Percentiles rank a stretch among this genome's conserved stretches.
Conservation (phyloP, 2,329 filamentous ascomycete genomes). For the Fusarium sp. region DNA sequence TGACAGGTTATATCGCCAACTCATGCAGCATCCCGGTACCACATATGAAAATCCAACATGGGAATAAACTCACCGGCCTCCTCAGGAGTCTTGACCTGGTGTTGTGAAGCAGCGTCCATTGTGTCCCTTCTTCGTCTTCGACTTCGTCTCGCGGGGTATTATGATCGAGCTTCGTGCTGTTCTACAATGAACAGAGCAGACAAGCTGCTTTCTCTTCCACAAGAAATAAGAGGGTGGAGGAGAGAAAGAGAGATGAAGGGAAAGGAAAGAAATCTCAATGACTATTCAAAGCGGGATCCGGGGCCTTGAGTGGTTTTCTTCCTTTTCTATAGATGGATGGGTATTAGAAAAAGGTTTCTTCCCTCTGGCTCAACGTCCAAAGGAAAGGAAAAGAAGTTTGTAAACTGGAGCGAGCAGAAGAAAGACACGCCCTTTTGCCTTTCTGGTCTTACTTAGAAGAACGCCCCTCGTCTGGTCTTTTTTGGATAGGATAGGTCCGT, state of each 20-base stretch:
- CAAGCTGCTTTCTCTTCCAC: slow-evolving; percentile 38
- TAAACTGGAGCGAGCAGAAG: slow-evolving; percentile 34
- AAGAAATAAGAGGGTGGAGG: slow-evolving; percentile 13
- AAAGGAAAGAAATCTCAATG: slow-evolving; percentile 39
- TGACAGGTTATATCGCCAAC: slow-evolving; percentile 6
- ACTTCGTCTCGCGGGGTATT: slow-evolving; percentile 37
- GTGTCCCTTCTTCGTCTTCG: slow-evolving; percentile 41
- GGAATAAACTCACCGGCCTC: slow-evolving; percentile 69
- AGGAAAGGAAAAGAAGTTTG: slow-evolving; percentile 35
- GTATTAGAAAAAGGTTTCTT: slow-evolving; percentile 45
- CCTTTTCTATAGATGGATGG: slow-evolving; percentile 33
- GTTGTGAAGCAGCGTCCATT: slow-evolving; percentile 57
- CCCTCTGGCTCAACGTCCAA: slow-evolving; percentile 44
- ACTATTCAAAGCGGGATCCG: slow-evolving; percentile 41
- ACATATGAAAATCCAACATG: background rate
- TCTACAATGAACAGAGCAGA: slow-evolving; percentile 36
- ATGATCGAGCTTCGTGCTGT: slow-evolving; percentile 26
- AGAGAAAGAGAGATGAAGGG: slow-evolving; percentile 22
- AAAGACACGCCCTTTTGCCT: slow-evolving; percentile 33
- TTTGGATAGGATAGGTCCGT: background rate
- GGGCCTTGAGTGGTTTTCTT: slow-evolving; percentile 40
- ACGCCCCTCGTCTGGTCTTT: slow-evolving; percentile 32
- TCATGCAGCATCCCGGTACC: slow-evolving; percentile 20
- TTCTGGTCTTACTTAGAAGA: slow-evolving; percentile 13
- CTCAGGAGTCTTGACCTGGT: slow-evolving; percentile 68